Evolutionary conservation across 2,329 filamentous ascomycete species (phyloP).

Genomic region (Thielaviopsis populi): DNA sequence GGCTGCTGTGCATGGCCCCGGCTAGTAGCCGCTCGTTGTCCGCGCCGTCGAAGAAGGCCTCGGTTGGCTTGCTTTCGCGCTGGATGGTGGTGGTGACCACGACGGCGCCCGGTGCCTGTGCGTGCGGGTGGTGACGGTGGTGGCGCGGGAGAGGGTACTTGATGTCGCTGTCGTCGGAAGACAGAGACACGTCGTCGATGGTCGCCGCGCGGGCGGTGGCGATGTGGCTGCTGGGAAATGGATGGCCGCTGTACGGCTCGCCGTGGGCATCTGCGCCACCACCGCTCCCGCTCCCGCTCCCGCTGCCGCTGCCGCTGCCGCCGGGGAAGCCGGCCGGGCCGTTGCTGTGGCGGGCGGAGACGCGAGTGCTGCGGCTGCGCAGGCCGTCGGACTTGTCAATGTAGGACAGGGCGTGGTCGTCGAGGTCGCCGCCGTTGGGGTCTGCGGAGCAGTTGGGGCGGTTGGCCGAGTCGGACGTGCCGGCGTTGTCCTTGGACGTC

Average conservation of each 20-base stretch:
- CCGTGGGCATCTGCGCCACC: not conserved
- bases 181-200: conserved; percentile 4
- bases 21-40: conserved; percentile 14
- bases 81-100: conserved; percentile 28
- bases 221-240: conserved; percentile 4
- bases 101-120: conserved; percentile 19
- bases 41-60: conserved; percentile 9
- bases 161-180: conserved; percentile 13
- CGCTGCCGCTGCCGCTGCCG: not conserved
- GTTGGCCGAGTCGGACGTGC: conserved; percentile 21
- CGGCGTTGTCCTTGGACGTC: conserved; percentile 32
- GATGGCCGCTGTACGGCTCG: conserved; percentile 6
- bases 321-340: not conserved
- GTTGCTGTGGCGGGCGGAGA: not conserved
- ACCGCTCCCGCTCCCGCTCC: not conserved
- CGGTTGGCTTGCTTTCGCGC: conserved; percentile 23
- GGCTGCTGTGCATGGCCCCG: not conserved
- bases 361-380: not conserved
- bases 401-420: conserved; percentile 7
- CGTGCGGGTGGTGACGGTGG: not conserved
- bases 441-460: conserved; percentile 10
- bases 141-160: not conserved
- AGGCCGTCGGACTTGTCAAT: conserved; percentile 3
- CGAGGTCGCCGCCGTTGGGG: conserved; percentile 4
- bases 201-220: conserved; percentile 11